Conservation (phyloP, 1,284 basidiomycete species). For the Microbotryum saponariae region DNA sequence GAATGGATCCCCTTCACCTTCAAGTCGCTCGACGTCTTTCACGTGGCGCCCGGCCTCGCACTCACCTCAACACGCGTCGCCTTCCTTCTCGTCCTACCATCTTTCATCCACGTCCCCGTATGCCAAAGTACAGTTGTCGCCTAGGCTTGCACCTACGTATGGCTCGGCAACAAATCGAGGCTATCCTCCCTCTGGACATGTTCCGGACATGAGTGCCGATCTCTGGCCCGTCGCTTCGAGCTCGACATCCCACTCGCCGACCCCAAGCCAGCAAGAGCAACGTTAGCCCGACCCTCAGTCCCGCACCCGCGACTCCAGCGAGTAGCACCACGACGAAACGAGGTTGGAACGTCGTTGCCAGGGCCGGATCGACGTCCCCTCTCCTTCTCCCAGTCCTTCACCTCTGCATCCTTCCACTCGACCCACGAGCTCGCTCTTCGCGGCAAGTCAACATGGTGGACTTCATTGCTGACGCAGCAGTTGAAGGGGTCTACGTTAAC, state of each 20-base stretch:
- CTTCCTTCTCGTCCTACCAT: conserved; percentile 13
- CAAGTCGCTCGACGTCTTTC: conserved; percentile 7
- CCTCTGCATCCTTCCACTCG: background rate
- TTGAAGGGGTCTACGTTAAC: background rate
- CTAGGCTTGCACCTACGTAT: conserved; percentile 28
- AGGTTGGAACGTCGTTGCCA: conserved; percentile 5
- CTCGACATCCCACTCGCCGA: background rate
- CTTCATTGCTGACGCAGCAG: conserved; percentile 13
- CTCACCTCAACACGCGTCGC: conserved; percentile 5
- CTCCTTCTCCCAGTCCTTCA: background rate
- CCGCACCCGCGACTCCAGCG: background rate
- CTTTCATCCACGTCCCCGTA: conserved; percentile 2
- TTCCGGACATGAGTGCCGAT: conserved; percentile 23
- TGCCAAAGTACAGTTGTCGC: conserved; percentile 29
- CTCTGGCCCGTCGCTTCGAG: conserved; percentile 18
- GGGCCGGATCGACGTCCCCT: conserved; percentile 22
- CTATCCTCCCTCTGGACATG: background rate
- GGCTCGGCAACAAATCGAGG: conserved; percentile 1
- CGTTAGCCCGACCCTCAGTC: background rate
- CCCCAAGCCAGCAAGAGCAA: background rate
- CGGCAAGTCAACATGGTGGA: background rate
- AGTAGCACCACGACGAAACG: background rate
- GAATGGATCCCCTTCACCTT: conserved; percentile 6
- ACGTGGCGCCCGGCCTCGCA: conserved; percentile 17
- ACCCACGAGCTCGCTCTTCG: background rate